Evolutionary conservation across 805 yeast species (phyloP), one percentile per base, ranked within the genome.

Genomic region (Spathaspora girioi): DNA sequence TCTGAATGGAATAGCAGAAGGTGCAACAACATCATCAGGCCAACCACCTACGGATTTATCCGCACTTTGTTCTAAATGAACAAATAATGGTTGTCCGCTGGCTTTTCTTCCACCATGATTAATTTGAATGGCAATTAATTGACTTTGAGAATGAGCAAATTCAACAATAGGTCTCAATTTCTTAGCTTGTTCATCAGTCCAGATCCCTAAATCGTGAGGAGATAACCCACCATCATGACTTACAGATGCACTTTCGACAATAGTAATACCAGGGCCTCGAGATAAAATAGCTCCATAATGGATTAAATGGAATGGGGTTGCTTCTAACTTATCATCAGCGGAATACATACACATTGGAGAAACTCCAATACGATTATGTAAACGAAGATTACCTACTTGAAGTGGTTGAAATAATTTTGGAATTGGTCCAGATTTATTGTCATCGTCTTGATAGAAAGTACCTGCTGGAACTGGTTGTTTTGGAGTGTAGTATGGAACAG

Each of bases 331-430:
- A 19, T 56, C 55, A 2, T 60, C 56, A 2, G 78, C 73, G 5
- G 83, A 73, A 60, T 80, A 80, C 47, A 69, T 76, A 59, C 83
- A 77, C 83, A 80, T 78, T 44, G 84, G 84, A 0, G 84, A 73
- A 20, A 81, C 80, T 47, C 82, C 82, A 29, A 81, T 60, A 52
- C 86, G 67, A 60, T 83, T 83, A 11, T 69, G 73, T 19, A 82
- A 60, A 1, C 65, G 61, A 47, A 75, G 45, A 14, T 62, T 65
- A 20, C 72, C 67, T 49, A 80, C 68, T 17, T 63, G 68, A 45
- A 80, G 56, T 0, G 83, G 82, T 38, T 65, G 60, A 60, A 80
- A 80, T 8, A 76, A 57, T 44, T 53, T 58, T 2, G 83, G 82
- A 15, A 52, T 47, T n/a, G n/a, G n/a, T 19, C 43, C 48, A n/a